Base-by-base conservation (phyloP, 805 yeast species). In the Candida oleophila region DNA sequence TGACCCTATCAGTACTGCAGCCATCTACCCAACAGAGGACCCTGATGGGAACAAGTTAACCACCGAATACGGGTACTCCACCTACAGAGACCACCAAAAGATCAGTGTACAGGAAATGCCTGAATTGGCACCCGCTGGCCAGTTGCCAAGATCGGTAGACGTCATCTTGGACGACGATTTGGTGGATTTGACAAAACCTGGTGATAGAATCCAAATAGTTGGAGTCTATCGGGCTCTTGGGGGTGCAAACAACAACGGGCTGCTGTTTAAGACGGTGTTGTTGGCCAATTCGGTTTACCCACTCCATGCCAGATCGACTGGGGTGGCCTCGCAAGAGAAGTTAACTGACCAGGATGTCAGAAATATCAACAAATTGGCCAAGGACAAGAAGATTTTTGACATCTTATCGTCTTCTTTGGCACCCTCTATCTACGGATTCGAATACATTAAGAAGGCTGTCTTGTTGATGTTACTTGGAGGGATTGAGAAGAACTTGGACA, bases 121-220 rank as follows among this genome's bases (percentile, higher is more conserved):
- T 1, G 98, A 94, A 69, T 77, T 85, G 52, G 97, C 98, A 1
- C 99, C 98, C 14, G 96, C 98, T 0, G 99, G 99, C 47, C 98
- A 92, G 69, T 75, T 94, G 52, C 99, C 99, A 32, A 77, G 98
- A 58, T 84, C 96, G 2, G 78, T 94, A 32, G 99, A 94, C 60
- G 86, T 92, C 20, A 81, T 92, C n/a, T 70, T 94, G 57, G 97
- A 92, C 64, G 97, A 91, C 59, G 99, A 94, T 62, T 75, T 94
- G 52, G 98, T 94, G 2, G 99, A 94, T 63, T 72, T 69, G 46
- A 86, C 88, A 41, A 94, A 94, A 64, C 98, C 99, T 0, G 99
- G 99, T 57, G 99, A 94, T 65, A 80, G 99, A 62, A 83, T 91
- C 30, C 96, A 91, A 69, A 73, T 92, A 38, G 94, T 94, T 9